Evolutionary conservation across 148 eudicot genomes (phyloP).

Genomic region (Bassia scoparia): DNA sequence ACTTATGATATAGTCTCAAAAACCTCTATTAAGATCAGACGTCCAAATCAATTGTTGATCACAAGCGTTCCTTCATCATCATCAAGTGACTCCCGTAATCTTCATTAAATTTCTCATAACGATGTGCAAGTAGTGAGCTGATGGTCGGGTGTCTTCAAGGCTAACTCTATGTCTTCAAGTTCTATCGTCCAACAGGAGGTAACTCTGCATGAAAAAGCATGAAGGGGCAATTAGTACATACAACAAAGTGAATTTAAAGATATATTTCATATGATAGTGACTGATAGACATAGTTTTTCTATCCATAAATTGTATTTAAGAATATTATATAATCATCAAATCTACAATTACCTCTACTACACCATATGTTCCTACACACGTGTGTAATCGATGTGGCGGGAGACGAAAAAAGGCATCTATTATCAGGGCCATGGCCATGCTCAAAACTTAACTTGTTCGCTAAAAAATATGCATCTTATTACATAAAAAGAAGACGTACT

Average conservation of each 20-base stretch:
- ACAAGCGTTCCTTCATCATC: conserved; percentile 29
- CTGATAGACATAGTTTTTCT: too few species aligned
- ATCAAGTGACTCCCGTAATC: conserved; percentile 93
- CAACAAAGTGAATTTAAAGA: background rate
- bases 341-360: too few species aligned
- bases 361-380: too few species aligned
- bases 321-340: too few species aligned
- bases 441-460: too few species aligned
- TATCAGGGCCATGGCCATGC: too few species aligned
- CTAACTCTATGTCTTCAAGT: conserved; percentile 62
- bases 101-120: conserved; percentile 79
- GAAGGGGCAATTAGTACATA: background rate
- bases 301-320: too few species aligned
- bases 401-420: too few species aligned
- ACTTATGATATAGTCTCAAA: background rate
- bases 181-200: conserved; percentile 82
- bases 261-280: background rate
- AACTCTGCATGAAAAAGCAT: conserved; percentile 47
- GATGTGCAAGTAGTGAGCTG: conserved; percentile 85
- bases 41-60: background rate
- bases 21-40: background rate
- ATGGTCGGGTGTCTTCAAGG: conserved; percentile 88
- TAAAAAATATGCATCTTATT: too few species aligned
- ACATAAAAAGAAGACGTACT: too few species aligned
- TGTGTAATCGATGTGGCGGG: too few species aligned